Conservation (phyloP, 257 asterid genomes). For the Ophiorrhiza pumila region DNA sequence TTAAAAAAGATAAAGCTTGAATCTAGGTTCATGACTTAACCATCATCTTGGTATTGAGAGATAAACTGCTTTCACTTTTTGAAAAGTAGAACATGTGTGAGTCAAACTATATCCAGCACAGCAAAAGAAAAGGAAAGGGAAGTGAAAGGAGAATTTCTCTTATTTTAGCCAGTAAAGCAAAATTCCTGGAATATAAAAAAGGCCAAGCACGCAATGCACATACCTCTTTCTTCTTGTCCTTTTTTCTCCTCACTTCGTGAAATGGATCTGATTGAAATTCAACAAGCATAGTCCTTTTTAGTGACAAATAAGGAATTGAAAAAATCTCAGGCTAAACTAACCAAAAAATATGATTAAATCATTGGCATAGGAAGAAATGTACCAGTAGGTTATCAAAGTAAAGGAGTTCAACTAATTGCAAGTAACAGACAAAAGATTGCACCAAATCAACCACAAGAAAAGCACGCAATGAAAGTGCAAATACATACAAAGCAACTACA, state of each 20-base stretch:
- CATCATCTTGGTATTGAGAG: neutral
- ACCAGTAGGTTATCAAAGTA: neutral
- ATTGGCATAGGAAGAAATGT: too few relatives aligned
- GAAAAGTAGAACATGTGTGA: neutral
- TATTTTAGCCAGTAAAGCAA: neutral
- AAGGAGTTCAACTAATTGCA: neutral
- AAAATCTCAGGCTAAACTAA: neutral
- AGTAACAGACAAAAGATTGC: neutral
- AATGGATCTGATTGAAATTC: constrained; percentile 66
- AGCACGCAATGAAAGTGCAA: neutral
- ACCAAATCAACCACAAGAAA: constrained; percentile 8
- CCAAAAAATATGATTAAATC: neutral
- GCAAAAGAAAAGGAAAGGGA: neutral
- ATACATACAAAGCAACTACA: neutral
- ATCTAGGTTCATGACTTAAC: neutral
- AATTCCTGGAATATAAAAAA: neutral
- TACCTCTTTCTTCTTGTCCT: constrained; percentile 86
- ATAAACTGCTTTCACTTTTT: neutral
- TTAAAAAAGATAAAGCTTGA: neutral
- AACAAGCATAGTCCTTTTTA: constrained; percentile 1
- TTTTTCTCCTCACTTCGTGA: constrained; percentile 91
- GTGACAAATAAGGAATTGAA: neutral
- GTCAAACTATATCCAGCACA: neutral
- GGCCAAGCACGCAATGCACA: constrained; percentile 1
- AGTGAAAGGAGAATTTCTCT: constrained; percentile 7